These are phyloP conservation scores for Moricandia arvensis DNA, from an alignment of 345 rosid species.

Conservation along the genomic window DNA sequence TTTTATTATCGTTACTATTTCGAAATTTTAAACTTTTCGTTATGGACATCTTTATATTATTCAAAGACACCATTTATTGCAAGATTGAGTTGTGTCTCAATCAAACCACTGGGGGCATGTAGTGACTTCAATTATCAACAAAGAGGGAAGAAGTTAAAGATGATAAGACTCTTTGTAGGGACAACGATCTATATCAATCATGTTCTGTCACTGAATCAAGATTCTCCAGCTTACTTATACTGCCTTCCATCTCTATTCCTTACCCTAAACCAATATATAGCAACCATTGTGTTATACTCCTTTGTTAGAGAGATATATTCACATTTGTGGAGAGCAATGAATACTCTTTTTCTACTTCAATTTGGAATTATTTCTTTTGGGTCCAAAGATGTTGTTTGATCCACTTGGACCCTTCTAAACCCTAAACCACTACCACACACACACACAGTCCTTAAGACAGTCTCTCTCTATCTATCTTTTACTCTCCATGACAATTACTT, in stretches of 20 bases:
- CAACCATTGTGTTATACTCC: background rate
- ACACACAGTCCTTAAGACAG: constrained; percentile 10
- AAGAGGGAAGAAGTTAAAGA: constrained; percentile 16
- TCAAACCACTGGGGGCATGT: constrained; percentile 22
- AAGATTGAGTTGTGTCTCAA: constrained; percentile 32
- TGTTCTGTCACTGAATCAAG: constrained; percentile 24
- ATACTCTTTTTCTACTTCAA: background rate
- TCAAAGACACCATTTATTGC: constrained; percentile 29
- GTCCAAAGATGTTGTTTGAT: constrained; percentile 27
- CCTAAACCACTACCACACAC: constrained; percentile 37
- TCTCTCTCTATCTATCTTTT: constrained; percentile 27
- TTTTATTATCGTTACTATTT: background rate
- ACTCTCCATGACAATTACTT: constrained; percentile 5
- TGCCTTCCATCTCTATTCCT: constrained; percentile 11
- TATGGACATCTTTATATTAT: constrained; percentile 18
- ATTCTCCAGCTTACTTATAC: constrained; percentile 21
- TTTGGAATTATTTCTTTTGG: constrained; percentile 27
- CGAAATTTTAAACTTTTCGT: constrained; percentile 12
- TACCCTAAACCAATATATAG: background rate
- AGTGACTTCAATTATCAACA: constrained; percentile 35
- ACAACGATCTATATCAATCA: constrained; percentile 19
- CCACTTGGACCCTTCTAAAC: constrained; percentile 21
- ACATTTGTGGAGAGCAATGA: constrained; percentile 34
- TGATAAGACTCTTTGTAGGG: constrained; percentile 37
- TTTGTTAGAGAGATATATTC: constrained; percentile 18